A percentile compares a stretch with the other conserved stretches of the same genome.
Conservation (phyloP, 306 rosid genomes). For the Cucumis melo region DNA sequence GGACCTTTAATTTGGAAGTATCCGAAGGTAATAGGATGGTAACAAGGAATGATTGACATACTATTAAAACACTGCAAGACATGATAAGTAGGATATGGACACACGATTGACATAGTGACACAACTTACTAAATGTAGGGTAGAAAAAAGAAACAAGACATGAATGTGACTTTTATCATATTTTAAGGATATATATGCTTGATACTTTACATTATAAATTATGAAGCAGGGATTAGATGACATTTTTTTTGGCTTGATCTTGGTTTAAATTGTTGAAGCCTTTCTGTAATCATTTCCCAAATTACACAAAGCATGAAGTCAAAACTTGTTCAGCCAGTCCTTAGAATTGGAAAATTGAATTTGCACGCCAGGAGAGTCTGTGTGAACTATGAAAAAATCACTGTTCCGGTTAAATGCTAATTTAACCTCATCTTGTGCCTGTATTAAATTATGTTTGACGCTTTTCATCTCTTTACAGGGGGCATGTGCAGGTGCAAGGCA, state of each 20-base stretch:
- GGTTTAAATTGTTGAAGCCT: neutral
- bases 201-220: neutral
- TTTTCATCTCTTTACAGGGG: slow-evolving; percentile 50
- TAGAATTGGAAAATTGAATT: neutral
- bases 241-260: neutral
- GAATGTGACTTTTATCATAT: neutral
- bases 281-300: neutral
- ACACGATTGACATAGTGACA: neutral
- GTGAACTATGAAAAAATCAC: neutral
- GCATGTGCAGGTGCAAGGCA: slow-evolving; percentile 94
- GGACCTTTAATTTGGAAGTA: neutral
- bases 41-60: neutral
- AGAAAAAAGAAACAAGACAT: neutral
- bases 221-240: neutral
- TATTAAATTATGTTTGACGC: neutral
- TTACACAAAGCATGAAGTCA: neutral
- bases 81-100: neutral
- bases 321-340: neutral
- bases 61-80: neutral
- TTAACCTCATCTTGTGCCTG: neutral
- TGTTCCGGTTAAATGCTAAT: neutral
- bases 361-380: neutral
- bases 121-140: neutral
- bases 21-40: neutral
- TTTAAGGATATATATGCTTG: neutral